Conservation (phyloP, 208 protist species). For the Leishmania turanica region DNA sequence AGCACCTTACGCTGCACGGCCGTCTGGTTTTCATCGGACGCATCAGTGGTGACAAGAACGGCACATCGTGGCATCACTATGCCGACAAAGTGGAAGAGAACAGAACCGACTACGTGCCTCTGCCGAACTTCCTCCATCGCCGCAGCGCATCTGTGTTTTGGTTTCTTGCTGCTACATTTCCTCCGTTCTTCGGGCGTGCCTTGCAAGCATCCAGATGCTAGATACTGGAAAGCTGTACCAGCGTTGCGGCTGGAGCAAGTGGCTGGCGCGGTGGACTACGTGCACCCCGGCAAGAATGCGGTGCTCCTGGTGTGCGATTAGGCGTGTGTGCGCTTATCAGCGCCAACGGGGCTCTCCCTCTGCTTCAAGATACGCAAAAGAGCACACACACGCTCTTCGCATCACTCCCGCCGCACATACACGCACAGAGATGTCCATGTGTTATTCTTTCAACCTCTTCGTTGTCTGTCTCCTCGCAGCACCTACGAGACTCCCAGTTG, state of each 20-base stretch:
- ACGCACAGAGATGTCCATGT: slow-evolving; percentile 2
- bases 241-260: slow-evolving; percentile 35
- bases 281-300: slow-evolving; percentile 39
- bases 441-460: neutral
- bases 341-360: neutral
- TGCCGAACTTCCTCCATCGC: slow-evolving; percentile 16
- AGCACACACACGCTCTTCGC: neutral
- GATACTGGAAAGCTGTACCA: slow-evolving; percentile 21
- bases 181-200: slow-evolving; percentile 30
- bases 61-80: slow-evolving; percentile 23
- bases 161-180: slow-evolving; percentile 39
- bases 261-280: slow-evolving; percentile 34
- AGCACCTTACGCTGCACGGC: slow-evolving; percentile 39
- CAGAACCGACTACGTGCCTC: slow-evolving; percentile 12
- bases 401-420: neutral
- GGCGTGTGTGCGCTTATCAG: neutral
- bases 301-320: neutral
- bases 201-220: slow-evolving; percentile 27
- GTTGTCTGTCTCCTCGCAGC: neutral
- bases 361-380: neutral
- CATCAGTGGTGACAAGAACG: slow-evolving; percentile 44
- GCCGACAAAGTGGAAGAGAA: slow-evolving; percentile 8
- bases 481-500: neutral
- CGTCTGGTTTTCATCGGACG: slow-evolving; percentile 47
- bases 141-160: slow-evolving; percentile 31